Conservation (phyloP, 495 filamentous ascomycete genomes). For the Hypoxylon subgilvum region DNA sequence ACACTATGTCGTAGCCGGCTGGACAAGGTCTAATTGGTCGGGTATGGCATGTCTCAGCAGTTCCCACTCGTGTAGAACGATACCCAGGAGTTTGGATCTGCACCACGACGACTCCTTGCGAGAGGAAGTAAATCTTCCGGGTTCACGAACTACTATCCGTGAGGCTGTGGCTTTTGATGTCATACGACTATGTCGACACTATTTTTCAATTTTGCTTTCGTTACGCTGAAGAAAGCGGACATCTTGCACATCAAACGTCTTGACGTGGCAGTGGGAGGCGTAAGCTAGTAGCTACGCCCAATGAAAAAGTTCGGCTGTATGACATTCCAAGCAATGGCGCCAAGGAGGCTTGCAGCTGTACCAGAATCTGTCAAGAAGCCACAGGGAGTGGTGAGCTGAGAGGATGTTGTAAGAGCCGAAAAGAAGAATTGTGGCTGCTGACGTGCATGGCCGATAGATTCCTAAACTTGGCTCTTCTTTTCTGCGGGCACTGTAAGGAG, state of each 20-base stretch:
- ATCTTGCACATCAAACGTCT: slow-evolving; percentile 12
- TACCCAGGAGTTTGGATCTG: slow-evolving; percentile 19
- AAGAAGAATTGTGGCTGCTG: slow-evolving; percentile 24
- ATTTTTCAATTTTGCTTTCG: not conserved
- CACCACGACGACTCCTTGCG: slow-evolving; percentile 6
- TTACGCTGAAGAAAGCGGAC: not conserved
- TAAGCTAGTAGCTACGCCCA: not conserved
- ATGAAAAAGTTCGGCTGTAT: not conserved
- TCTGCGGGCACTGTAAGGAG: slow-evolving; percentile 21
- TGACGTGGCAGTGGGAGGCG: slow-evolving; percentile 16
- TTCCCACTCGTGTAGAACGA: not conserved
- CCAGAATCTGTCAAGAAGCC: slow-evolving; percentile 13
- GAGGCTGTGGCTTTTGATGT: slow-evolving; percentile 21
- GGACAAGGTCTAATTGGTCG: not conserved
- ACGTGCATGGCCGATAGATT: slow-evolving; percentile 23
- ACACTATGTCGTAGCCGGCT: not conserved
- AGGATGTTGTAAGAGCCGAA: slow-evolving; percentile 8
- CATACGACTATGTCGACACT: slow-evolving; percentile 9
- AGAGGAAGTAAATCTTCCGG: slow-evolving; percentile 32
- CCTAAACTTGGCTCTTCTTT: slow-evolving; percentile 13
- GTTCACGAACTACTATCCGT: slow-evolving; percentile 1
- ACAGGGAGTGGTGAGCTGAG: not conserved
- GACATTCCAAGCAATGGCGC: slow-evolving; percentile 10
- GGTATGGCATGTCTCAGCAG: slow-evolving; percentile 15
- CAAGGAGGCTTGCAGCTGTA: slow-evolving; percentile 6